These are phyloP conservation scores for Blastobotrys persicus DNA, from an alignment of 1,139 yeast genomes.

Conservation along the genomic window DNA sequence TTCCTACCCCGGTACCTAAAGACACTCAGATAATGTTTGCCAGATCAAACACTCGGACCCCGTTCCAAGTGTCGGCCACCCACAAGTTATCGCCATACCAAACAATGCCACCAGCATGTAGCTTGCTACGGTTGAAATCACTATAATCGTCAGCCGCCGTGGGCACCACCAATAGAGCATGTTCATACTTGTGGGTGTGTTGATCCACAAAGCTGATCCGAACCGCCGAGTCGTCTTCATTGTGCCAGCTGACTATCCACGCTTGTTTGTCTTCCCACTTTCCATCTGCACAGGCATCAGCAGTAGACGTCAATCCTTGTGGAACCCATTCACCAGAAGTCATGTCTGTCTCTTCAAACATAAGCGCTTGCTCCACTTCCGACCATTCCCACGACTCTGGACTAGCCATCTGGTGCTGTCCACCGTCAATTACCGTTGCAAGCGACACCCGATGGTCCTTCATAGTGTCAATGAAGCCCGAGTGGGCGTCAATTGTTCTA, in stretches of 20 bases:
- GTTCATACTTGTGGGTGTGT: slow-evolving; percentile 13
- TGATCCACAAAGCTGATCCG: slow-evolving; percentile 14
- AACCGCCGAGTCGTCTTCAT: slow-evolving; percentile 5
- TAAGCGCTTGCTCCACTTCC: too few species aligned
- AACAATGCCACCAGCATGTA: slow-evolving; percentile 17
- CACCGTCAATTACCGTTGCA: too few species aligned
- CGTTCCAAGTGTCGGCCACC: slow-evolving; percentile 15
- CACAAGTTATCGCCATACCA: slow-evolving; percentile 17
- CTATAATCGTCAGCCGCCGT: slow-evolving; percentile 15
- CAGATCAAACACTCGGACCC: slow-evolving; percentile 14
- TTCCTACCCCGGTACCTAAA: slow-evolving; percentile 12
- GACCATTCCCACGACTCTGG: too few species aligned
- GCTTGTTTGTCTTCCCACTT: slow-evolving; percentile 15
- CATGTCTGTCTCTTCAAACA: too few species aligned
- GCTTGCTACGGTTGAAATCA: slow-evolving; percentile 10
- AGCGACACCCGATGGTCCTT: too few species aligned
- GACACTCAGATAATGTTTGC: slow-evolving; percentile 14
- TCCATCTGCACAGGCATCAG: slow-evolving; percentile 15
- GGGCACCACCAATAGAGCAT: slow-evolving; percentile 14
- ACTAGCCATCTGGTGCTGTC: too few species aligned
- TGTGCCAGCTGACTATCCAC: slow-evolving; percentile 14
- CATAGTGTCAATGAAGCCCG: too few species aligned
- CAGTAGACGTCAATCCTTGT: slow-evolving; percentile 15
- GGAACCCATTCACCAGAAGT: slow-evolving; percentile 14
- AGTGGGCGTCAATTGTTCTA: too few species aligned